phyloP scores from a whole-genome alignment of 1,284 basidiomycete species.

The Pascua guehoae region DNA sequence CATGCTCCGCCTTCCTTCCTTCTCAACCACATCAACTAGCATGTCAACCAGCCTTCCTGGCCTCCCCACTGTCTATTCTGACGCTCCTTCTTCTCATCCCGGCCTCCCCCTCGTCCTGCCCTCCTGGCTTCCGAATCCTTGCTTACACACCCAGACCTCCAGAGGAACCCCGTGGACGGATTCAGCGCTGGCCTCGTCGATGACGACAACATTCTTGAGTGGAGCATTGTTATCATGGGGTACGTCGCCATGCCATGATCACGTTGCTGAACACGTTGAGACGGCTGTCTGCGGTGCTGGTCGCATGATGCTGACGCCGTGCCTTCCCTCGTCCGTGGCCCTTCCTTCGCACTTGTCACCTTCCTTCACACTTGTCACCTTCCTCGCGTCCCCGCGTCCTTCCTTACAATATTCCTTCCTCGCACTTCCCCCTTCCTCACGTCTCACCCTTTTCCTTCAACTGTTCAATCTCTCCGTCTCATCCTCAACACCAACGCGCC shows the following conservation, averaged over 20 bases:
- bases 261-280: not conserved
- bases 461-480: not conserved
- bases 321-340: not conserved
- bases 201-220: slow-evolving; percentile 87
- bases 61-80: too few relatives aligned
- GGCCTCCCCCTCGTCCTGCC: too few relatives aligned
- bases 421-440: slow-evolving; percentile 17
- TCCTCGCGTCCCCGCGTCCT: not conserved
- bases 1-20: too few relatives aligned
- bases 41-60: too few relatives aligned
- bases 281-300: too few relatives aligned
- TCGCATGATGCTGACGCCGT: slow-evolving; percentile 4
- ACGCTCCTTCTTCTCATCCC: too few relatives aligned
- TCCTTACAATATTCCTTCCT: slow-evolving; percentile 10
- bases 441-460: not conserved
- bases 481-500: not conserved
- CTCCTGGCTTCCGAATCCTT: too few relatives aligned
- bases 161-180: slow-evolving; percentile 83
- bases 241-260: slow-evolving; percentile 48
- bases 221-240: slow-evolving; percentile 89
- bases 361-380: not conserved
- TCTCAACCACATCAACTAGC: not conserved
- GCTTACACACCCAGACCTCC: slow-evolving; percentile 59
- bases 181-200: slow-evolving; percentile 94
- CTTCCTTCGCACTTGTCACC: not conserved